These are phyloP conservation scores for Vitis hybrid DNA, from an alignment of 177 flowering plant species.

Conservation along the genomic window DNA sequence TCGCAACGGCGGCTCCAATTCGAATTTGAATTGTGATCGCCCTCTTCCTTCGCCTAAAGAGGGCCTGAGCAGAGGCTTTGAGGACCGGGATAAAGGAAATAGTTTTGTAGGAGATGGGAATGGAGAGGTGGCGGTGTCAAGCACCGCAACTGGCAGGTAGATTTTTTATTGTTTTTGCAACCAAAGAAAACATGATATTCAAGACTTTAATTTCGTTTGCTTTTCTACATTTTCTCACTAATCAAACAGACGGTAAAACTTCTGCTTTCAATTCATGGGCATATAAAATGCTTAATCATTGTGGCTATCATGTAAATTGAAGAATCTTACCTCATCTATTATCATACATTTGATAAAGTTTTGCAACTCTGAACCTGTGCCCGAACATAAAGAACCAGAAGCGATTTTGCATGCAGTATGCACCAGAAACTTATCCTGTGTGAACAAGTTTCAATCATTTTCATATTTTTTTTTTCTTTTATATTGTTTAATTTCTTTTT, in stretches of 20 bases:
- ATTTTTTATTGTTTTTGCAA: background rate
- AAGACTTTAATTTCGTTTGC: background rate
- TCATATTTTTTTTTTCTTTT: no score
- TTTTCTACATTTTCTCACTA: background rate
- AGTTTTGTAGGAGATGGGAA: slow-evolving; percentile 2
- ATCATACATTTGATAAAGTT: background rate
- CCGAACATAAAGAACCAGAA: no score
- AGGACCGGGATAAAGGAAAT: slow-evolving; percentile 7
- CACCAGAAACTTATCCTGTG: no score
- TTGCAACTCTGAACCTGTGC: background rate
- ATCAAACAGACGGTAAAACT: background rate
- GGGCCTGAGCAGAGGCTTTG: slow-evolving; percentile 12
- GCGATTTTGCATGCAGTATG: no score
- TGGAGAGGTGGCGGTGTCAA: background rate
- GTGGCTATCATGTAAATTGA: no score
- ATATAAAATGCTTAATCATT: no score
- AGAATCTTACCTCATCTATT: background rate
- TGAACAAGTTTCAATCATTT: no score
- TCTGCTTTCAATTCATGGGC: no score
- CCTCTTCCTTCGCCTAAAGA: slow-evolving; percentile 35
- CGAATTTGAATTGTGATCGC: background rate
- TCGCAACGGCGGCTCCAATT: slow-evolving; percentile 4
- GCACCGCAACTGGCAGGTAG: slow-evolving; percentile 16
- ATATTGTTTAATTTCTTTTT: no score
- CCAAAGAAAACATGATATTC: no score